Percentiles rank a stretch among this genome's conserved stretches.
Evolutionary conservation across 305 asterid genomes (phyloP).

Genomic region (Fraxinus angustifolia): DNA sequence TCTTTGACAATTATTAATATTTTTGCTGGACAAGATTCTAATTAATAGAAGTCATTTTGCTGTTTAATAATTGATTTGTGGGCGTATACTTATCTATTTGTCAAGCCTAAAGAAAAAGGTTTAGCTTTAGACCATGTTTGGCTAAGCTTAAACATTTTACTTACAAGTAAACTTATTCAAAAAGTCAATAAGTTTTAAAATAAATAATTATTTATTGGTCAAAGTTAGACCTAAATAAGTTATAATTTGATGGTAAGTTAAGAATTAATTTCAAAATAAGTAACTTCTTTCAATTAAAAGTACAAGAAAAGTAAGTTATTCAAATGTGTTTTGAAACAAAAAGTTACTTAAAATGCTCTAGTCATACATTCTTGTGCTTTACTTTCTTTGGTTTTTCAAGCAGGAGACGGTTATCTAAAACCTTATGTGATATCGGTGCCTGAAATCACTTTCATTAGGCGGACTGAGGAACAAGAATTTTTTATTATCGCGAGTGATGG

Average conservation of each 20-base stretch:
- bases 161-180: background rate
- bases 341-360: background rate
- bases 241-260: background rate
- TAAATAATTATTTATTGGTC: background rate
- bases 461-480: conserved; percentile 43
- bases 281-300: background rate
- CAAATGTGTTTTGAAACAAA: background rate
- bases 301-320: background rate
- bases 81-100: background rate
- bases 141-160: background rate
- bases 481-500: conserved; percentile 58
- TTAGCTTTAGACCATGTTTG: background rate
- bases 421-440: conserved; percentile 46
- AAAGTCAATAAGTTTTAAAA: background rate
- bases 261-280: background rate
- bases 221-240: background rate
- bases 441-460: conserved; percentile 35
- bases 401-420: conserved; percentile 47
- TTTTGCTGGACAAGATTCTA: background rate
- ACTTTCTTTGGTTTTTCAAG: background rate
- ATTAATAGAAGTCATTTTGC: background rate
- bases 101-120: background rate
- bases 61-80: background rate
- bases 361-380: background rate
- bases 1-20: background rate